A percentile compares a stretch with the other conserved stretches of the same genome.
Conservation (phyloP, 495 filamentous ascomycete species). For the Talaromyces adpressus region DNA sequence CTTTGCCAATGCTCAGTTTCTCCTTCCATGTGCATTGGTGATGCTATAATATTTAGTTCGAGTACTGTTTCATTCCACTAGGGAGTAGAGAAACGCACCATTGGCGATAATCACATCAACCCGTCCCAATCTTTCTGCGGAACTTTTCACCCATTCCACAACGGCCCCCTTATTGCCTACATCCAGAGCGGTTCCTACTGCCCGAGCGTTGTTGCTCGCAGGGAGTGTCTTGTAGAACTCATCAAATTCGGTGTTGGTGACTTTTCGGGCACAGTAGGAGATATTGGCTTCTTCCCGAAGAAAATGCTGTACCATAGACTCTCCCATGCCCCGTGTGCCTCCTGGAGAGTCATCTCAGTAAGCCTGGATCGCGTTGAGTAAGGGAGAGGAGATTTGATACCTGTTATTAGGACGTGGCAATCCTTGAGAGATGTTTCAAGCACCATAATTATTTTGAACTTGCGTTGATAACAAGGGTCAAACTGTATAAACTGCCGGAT, state of each 20-base stretch:
- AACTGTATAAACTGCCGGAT: neutral
- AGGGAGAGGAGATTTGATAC: neutral
- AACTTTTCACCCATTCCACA: slow-evolving; percentile 9
- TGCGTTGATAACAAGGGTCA: neutral
- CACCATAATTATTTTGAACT: neutral
- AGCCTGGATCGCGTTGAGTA: neutral
- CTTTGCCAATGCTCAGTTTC: slow-evolving; percentile 11
- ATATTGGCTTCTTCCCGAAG: slow-evolving; percentile 11
- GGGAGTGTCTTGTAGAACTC: neutral
- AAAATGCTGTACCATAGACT: slow-evolving; percentile 9
- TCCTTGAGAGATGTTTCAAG: neutral
- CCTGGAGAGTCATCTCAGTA: neutral
- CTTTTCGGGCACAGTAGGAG: slow-evolving; percentile 12
- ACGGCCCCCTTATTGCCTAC: slow-evolving; percentile 2
- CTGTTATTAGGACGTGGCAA: neutral
- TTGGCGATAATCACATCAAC: slow-evolving; percentile 11
- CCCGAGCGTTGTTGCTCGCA: slow-evolving; percentile 4
- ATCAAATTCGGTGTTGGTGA: slow-evolving; percentile 11
- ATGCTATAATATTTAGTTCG: slow-evolving; percentile 3
- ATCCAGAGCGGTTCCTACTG: slow-evolving; percentile 9
- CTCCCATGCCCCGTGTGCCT: slow-evolving; percentile 14
- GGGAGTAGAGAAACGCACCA: neutral
- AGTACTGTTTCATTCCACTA: neutral
- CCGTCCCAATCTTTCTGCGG: slow-evolving; percentile 7
- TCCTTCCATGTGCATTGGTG: slow-evolving; percentile 11